A percentile compares a stretch with the other conserved stretches of the same genome.
phyloP scores from a whole-genome alignment of 306 rosid species.

The Malus fusca region DNA sequence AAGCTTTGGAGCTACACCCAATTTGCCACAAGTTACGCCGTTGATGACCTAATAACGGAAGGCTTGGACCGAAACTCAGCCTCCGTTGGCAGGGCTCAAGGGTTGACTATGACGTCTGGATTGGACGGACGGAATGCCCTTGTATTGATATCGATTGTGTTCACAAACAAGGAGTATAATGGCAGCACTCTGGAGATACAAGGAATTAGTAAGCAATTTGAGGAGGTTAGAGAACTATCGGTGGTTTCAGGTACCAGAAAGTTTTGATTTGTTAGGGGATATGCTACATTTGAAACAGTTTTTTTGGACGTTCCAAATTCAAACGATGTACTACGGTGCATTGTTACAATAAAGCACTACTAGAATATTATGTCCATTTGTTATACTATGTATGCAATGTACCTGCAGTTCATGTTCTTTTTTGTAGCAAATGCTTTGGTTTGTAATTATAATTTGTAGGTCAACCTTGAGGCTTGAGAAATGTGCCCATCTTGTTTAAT shows the following conservation, averaged over 20 bases:
- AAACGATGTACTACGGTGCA: not conserved
- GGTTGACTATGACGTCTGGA: conserved; percentile 2
- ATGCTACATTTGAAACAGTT: conserved; percentile 10
- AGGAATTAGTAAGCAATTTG: not conserved
- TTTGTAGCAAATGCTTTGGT: too few species aligned
- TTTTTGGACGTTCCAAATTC: not conserved
- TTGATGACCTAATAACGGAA: conserved; percentile 19
- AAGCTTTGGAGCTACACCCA: conserved; percentile 12
- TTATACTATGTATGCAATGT: too few species aligned
- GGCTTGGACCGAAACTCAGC: not conserved
- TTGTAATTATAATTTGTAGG: too few species aligned
- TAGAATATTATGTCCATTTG: too few species aligned
- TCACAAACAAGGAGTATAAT: conserved; percentile 11
- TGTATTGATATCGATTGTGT: conserved; percentile 14
- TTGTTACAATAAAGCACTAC: not conserved
- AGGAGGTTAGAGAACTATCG: not conserved
- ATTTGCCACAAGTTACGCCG: conserved; percentile 10
- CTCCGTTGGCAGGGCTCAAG: conserved; percentile 15
- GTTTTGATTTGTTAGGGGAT: not conserved
- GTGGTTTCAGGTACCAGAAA: not conserved
- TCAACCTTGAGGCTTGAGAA: too few species aligned
- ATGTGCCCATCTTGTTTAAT: too few species aligned
- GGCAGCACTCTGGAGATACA: not conserved
- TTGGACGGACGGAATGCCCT: conserved; percentile 10
- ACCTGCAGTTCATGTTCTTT: too few species aligned